Percentiles rank a stretch among this genome's conserved stretches.
phyloP scores from a whole-genome alignment of 495 filamentous ascomycete genomes.

The Penicillium cosmopolitanum region DNA sequence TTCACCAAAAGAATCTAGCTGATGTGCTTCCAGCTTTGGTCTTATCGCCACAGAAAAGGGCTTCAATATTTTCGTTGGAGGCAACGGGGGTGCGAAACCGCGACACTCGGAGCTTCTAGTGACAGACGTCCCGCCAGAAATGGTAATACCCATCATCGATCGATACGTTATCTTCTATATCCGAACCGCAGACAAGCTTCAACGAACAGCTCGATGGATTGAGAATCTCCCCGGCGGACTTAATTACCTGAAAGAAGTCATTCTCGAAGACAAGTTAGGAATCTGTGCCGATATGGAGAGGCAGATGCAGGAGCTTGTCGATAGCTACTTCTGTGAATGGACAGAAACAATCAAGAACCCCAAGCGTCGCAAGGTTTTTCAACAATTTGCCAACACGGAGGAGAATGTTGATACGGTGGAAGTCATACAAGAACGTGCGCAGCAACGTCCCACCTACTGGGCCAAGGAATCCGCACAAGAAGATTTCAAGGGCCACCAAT shows the following conservation, averaged over 20 bases:
- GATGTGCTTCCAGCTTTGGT: slow-evolving; percentile 66
- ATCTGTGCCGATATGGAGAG: slow-evolving; percentile 84
- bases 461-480: slow-evolving; percentile 66
- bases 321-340: slow-evolving; percentile 95
- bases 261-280: slow-evolving; percentile 87
- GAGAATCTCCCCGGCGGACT: slow-evolving; percentile 88
- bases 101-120: slow-evolving; percentile 85
- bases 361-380: slow-evolving; percentile 70
- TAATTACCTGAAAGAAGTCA: slow-evolving; percentile 78
- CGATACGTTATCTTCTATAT: slow-evolving; percentile 97
- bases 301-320: slow-evolving; percentile 89
- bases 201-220: slow-evolving; percentile 92
- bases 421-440: slow-evolving; percentile 71
- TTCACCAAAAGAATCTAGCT: background rate
- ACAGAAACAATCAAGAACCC: slow-evolving; percentile 79
- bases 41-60: slow-evolving; percentile 94
- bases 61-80: slow-evolving; percentile 92
- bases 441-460: slow-evolving; percentile 84
- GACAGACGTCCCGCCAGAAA: slow-evolving; percentile 85
- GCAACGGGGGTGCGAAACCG: slow-evolving; percentile 91
- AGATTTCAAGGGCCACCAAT: slow-evolving; percentile 76
- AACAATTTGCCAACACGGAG: slow-evolving; percentile 85
- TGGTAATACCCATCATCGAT: slow-evolving; percentile 85
- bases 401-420: slow-evolving; percentile 75
- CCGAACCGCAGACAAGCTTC: slow-evolving; percentile 91